Conservation (phyloP, 805 yeast genomes). For the Starmerella bombicola region DNA sequence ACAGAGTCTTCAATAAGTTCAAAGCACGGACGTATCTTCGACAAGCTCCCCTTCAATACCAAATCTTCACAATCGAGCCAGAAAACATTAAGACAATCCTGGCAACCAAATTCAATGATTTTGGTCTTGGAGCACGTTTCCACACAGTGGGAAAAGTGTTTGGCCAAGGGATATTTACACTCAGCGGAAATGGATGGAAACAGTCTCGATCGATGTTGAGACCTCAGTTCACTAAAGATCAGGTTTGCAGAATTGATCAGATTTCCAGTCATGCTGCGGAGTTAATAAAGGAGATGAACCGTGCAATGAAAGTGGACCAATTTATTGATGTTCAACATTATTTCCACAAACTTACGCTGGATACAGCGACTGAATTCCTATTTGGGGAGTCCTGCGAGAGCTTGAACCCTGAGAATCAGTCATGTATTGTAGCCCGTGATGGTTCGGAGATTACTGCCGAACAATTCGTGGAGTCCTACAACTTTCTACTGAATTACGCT, state of each 20-base stretch:
- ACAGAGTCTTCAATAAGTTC: neutral
- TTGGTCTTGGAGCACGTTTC: conserved; percentile 26
- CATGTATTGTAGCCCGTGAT: neutral
- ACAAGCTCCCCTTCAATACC: conserved; percentile 10
- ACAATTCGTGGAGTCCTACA: conserved; percentile 20
- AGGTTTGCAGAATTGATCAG: conserved; percentile 25
- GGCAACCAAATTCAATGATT: conserved; percentile 27
- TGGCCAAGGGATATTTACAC: conserved; percentile 31
- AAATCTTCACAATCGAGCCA: conserved; percentile 23
- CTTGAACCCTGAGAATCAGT: neutral
- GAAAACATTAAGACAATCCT: conserved; percentile 26
- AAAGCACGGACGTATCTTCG: neutral
- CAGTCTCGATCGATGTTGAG: conserved; percentile 31
- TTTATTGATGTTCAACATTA: conserved; percentile 15
- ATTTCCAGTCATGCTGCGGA: conserved; percentile 24
- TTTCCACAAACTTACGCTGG: conserved; percentile 22
- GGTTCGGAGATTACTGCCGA: conserved; percentile 18
- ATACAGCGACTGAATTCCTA: conserved; percentile 24
- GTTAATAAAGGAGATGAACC: conserved; percentile 13
- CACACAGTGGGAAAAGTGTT: conserved; percentile 25
- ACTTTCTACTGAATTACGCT: conserved; percentile 3
- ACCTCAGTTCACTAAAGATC: conserved; percentile 30
- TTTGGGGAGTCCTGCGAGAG: conserved; percentile 17
- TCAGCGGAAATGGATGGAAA: conserved; percentile 30
- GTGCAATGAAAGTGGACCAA: neutral